phyloP scores from a whole-genome alignment of 495 filamentous ascomycete genomes.

The Melanomma pulvis-pyrius region DNA sequence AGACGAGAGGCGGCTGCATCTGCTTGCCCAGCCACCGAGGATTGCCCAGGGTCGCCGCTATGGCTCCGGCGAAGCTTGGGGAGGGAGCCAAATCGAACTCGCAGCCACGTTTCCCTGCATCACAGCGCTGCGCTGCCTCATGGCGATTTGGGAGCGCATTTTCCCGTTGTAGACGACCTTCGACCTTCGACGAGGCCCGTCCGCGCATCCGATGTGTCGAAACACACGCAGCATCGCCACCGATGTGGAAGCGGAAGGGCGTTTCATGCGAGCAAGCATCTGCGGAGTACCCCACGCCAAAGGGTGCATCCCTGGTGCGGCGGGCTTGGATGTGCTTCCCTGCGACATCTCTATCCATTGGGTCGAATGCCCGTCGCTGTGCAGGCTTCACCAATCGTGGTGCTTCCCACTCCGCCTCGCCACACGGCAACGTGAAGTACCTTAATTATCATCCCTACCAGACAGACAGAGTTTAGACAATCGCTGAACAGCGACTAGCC shows the following conservation, averaged over 20 bases:
- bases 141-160: too few relatives aligned
- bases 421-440: neutral
- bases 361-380: neutral
- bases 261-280: constrained; percentile 12
- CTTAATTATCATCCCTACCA: constrained; percentile 22
- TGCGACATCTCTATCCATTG: constrained; percentile 1
- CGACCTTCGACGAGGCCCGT: neutral
- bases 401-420: neutral
- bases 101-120: neutral
- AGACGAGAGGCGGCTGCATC: neutral
- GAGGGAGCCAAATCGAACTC: constrained; percentile 5
- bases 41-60: neutral
- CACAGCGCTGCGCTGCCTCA: too few relatives aligned
- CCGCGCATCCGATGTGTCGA: neutral
- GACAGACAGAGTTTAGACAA: constrained; percentile 15
- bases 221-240: constrained; percentile 1
- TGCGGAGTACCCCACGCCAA: constrained; percentile 26
- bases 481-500: constrained; percentile 8
- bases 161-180: neutral
- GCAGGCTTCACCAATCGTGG: neutral
- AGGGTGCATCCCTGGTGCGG: constrained; percentile 1
- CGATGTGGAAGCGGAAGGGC: neutral
- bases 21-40: neutral
- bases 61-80: neutral
- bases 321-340: neutral